Percentiles rank a stretch among this genome's conserved stretches.
Conservation (phyloP, 805 yeast genomes). For the Candida railenensis region DNA sequence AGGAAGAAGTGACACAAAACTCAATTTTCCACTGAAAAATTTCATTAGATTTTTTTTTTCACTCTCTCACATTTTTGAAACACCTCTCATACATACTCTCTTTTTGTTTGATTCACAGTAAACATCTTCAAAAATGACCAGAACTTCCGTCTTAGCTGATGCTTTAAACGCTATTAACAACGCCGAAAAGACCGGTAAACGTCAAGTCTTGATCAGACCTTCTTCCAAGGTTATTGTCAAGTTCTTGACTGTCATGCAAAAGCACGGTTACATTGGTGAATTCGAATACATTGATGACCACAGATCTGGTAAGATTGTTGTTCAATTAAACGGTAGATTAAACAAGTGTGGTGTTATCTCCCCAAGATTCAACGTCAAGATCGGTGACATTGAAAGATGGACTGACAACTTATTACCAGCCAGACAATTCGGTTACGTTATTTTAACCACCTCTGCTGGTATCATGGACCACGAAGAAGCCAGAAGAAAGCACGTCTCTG, state of each 20-base stretch:
- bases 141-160: conserved; percentile 98
- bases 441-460: conserved; percentile 98
- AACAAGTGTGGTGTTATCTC: conserved; percentile 99
- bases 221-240: conserved; percentile 97
- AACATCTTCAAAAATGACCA: conserved; percentile 65
- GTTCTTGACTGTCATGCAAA: conserved; percentile 95
- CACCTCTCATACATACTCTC: too few species aligned
- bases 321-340: conserved; percentile 95
- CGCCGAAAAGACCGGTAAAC: conserved; percentile 99
- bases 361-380: conserved; percentile 97
- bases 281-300: conserved; percentile 98
- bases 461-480: conserved; percentile 99
- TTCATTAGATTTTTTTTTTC: conserved; percentile 1
- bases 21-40: too few species aligned
- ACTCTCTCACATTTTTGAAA: neutral
- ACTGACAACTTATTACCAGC: conserved; percentile 98
- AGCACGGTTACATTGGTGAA: conserved; percentile 98
- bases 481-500: conserved; percentile 99
- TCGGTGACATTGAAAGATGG: conserved; percentile 96
- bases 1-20: too few species aligned
- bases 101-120: neutral
- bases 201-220: conserved; percentile 98
- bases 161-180: conserved; percentile 97
- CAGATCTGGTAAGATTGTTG: conserved; percentile 97
- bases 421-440: conserved; percentile 97